Conservation (phyloP, 805 yeast species). For the Candida maris region DNA sequence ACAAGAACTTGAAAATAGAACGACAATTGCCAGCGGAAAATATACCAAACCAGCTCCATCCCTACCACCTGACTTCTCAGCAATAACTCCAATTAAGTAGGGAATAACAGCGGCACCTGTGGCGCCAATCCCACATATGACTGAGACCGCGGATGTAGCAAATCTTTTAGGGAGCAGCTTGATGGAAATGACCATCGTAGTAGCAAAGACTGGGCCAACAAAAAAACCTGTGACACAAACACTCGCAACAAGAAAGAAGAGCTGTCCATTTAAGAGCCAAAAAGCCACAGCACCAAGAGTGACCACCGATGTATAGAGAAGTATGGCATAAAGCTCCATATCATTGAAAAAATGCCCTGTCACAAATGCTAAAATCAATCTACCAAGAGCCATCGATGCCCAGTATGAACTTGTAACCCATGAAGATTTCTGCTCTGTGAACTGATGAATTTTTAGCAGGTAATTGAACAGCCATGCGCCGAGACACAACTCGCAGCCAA, state of each 20-base stretch:
- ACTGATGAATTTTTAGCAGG: constrained; percentile 37
- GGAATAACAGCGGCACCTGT: constrained; percentile 80
- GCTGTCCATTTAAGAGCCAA: constrained; percentile 22
- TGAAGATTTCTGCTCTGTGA: constrained; percentile 38
- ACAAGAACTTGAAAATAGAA: constrained; percentile 23
- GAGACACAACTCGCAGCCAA: constrained; percentile 51
- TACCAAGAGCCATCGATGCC: constrained; percentile 48
- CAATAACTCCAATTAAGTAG: constrained; percentile 52
- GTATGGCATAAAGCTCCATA: constrained; percentile 38
- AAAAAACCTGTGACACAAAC: constrained; percentile 43
- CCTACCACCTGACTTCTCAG: constrained; percentile 28
- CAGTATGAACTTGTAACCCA: constrained; percentile 50
- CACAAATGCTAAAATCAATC: constrained; percentile 44
- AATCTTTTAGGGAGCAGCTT: constrained; percentile 56
- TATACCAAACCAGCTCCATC: constrained; percentile 32
- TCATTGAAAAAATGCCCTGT: constrained; percentile 43
- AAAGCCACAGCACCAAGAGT: constrained; percentile 35
- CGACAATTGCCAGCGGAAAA: constrained; percentile 26
- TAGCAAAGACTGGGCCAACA: constrained; percentile 61
- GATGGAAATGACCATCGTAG: constrained; percentile 62
- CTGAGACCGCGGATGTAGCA: constrained; percentile 67
- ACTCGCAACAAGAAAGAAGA: constrained; percentile 30
- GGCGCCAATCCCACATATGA: constrained; percentile 77
- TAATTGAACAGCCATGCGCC: constrained; percentile 53
- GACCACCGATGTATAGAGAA: constrained; percentile 34